Evolutionary conservation across 306 rosid species (phyloP).

Genomic region (Begonia masoniana): DNA sequence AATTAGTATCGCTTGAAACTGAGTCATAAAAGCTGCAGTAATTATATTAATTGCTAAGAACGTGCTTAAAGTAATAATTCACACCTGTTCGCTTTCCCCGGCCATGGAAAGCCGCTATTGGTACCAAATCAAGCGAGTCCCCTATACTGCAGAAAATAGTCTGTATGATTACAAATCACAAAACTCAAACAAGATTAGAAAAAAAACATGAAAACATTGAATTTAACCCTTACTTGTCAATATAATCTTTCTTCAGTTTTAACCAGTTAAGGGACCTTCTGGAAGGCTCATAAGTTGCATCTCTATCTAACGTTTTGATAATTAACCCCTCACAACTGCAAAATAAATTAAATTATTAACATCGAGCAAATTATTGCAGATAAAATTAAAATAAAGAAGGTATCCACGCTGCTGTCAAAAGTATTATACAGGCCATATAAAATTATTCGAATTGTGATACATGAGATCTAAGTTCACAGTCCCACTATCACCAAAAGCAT

Average conservation of each 20-base stretch:
- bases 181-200: constrained; percentile 4
- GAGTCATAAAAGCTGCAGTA: no score
- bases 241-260: constrained; percentile 88
- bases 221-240: constrained; percentile 43
- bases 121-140: constrained; percentile 92
- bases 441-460: not conserved
- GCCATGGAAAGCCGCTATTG: constrained; percentile 92
- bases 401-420: no score
- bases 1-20: not conserved
- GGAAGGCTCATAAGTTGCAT: constrained; percentile 92
- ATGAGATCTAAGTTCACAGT: not conserved
- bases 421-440: no score
- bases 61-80: not conserved
- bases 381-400: not conserved
- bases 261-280: constrained; percentile 84
- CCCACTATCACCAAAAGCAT: no score
- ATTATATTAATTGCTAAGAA: no score
- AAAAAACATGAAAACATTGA: constrained; percentile 3
- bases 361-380: constrained; percentile 2
- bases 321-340: constrained; percentile 87
- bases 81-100: constrained; percentile 95
- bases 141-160: constrained; percentile 56
- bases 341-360: constrained; percentile 17
- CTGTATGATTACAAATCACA: constrained; percentile 14
- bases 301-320: constrained; percentile 66